Conservation (phyloP, 1,139 yeast genomes). For the Pichia sp. region DNA sequence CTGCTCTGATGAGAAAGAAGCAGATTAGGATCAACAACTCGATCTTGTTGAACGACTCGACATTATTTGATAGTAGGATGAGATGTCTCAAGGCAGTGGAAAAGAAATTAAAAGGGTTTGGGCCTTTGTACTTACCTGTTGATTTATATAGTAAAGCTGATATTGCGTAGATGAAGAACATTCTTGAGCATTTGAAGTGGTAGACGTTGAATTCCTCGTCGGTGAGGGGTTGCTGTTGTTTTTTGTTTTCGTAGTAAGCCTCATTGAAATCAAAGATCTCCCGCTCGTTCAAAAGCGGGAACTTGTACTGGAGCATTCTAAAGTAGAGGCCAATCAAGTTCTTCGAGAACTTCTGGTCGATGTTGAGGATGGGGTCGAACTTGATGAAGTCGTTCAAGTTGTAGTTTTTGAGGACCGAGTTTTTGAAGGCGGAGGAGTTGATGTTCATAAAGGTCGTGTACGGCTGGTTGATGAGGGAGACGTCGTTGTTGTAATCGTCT, state of each 20-base stretch:
- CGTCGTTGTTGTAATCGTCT: constrained; percentile 2
- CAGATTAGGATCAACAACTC: constrained; percentile 48
- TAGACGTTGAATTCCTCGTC: constrained; percentile 26
- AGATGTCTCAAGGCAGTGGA: constrained; percentile 54
- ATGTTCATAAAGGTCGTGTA: constrained; percentile 9
- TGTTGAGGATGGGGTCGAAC: constrained; percentile 43
- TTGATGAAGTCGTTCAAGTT: constrained; percentile 37
- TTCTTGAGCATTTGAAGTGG: constrained; percentile 46
- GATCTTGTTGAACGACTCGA: constrained; percentile 39
- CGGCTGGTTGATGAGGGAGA: constrained; percentile 1
- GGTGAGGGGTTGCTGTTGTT: constrained; percentile 5
- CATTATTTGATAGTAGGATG: constrained; percentile 39
- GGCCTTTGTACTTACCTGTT: constrained; percentile 47
- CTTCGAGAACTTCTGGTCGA: constrained; percentile 42
- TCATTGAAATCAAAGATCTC: constrained; percentile 44
- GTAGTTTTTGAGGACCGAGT: constrained; percentile 10
- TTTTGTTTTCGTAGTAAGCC: constrained; percentile 36
- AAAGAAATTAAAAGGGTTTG: constrained; percentile 46
- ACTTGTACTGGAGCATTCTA: constrained; percentile 47
- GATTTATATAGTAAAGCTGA: constrained; percentile 45
- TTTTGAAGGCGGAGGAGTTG: neutral
- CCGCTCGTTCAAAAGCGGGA: constrained; percentile 45
- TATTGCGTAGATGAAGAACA: constrained; percentile 49
- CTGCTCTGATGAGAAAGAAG: constrained; percentile 51
- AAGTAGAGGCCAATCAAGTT: constrained; percentile 46